Conservation (phyloP, 805 yeast species). For the Ogataea siamensis region DNA sequence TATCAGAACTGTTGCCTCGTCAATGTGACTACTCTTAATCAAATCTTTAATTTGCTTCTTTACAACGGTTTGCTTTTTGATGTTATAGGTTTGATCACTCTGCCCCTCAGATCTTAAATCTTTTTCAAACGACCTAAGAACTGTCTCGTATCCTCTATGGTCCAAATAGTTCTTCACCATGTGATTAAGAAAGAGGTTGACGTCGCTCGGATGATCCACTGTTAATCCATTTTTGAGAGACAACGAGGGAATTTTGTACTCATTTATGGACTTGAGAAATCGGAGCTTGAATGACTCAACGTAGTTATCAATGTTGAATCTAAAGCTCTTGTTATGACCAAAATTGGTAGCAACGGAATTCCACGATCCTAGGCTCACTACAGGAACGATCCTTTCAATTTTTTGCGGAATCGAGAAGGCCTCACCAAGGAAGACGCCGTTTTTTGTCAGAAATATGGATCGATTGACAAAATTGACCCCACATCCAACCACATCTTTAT, state of each 20-base stretch:
- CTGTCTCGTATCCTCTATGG: conserved; percentile 57
- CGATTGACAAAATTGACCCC: conserved; percentile 71
- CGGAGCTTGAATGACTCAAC: conserved; percentile 38
- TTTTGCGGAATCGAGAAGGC: conserved; percentile 47
- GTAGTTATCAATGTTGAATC: conserved; percentile 49
- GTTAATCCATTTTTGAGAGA: conserved; percentile 9
- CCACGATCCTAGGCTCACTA: conserved; percentile 44
- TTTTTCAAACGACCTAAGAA: conserved; percentile 48
- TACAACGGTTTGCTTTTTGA: conserved; percentile 29
- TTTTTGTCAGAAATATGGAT: conserved; percentile 73
- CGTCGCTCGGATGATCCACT: conserved; percentile 19
- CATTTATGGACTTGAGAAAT: conserved; percentile 22
- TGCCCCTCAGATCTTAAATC: conserved; percentile 40
- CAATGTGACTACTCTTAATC: conserved; percentile 45
- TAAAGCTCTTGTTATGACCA: conserved; percentile 44
- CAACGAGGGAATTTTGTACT: conserved; percentile 15
- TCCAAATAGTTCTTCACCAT: conserved; percentile 46
- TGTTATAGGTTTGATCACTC: conserved; percentile 31
- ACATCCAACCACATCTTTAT: conserved; percentile 73
- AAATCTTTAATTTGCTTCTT: conserved; percentile 42
- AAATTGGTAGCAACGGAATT: conserved; percentile 51
- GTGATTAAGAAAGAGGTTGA: conserved; percentile 20
- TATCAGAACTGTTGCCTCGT: conserved; percentile 40
- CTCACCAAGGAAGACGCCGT: conserved; percentile 63
- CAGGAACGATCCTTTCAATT: conserved; percentile 40